Evolutionary conservation across 148 eudicot species (phyloP), one percentile per base, ranked within the genome.

Genomic region (Agrostemma githago): DNA sequence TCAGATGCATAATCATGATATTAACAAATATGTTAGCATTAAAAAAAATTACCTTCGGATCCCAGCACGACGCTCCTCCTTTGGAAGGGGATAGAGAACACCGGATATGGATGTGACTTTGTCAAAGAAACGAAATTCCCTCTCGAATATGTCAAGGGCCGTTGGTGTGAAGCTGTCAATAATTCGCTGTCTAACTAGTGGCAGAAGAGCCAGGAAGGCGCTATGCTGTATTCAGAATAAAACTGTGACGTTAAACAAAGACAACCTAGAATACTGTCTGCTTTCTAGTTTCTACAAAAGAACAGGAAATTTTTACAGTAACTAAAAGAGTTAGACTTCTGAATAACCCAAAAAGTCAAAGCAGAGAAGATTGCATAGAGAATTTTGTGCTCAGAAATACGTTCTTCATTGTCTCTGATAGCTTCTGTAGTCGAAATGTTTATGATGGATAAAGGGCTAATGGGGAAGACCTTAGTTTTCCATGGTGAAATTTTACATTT

Each of bases 101-200:
- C 96, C 97, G 51, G 97, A 92, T 77, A 92, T 92, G 77, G 93
- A 88, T 44, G 99, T 95, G 81, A 95, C 97, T 85, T 95, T 87
- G 79, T 92, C 99, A 79, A 95, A 95, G 90, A 95, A 95, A 85
- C 86, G 90, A 86, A 95, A 95, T 81, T 95, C 99, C 83, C 96
- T 87, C 46, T 74, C 76, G 83, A 92, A 95, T 61, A 90, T 14
- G 38, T 83, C 92, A 37, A 77, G 88, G 54, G 99, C 99, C 80
- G 86, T 89, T 56, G 87, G 82, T 62, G 78, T 86, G 86, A 95
- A 95, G 62, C 92, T 88, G 77, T 88, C 97, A 80, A 95, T 84
- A 77, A 95, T 95, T 65, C 83, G 79, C 83, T 90, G 84, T 76
- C 92, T 85, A 44, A 95, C 89, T 77, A 67, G 79, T 17, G 96